Percentiles rank a stretch among this genome's conserved stretches.
phyloP scores from a whole-genome alignment of 768 basidiomycete genomes.

The Lentinula edodes region DNA sequence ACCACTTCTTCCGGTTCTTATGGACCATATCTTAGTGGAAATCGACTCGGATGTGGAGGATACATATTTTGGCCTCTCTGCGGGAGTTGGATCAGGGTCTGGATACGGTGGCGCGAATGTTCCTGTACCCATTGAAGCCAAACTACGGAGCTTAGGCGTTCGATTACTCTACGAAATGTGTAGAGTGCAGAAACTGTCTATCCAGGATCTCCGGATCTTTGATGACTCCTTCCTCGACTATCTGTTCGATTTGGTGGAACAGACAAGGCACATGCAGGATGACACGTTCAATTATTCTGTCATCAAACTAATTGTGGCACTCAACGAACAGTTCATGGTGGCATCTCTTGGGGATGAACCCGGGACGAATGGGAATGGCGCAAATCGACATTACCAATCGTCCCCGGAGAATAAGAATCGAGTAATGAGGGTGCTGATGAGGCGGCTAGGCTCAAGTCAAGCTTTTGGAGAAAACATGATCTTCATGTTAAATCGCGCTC shows the following conservation, averaged over 20 bases:
- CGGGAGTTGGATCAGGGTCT: conserved; percentile 3
- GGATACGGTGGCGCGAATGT: conserved; percentile 33
- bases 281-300: conserved; percentile 94
- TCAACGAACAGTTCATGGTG: conserved; percentile 99
- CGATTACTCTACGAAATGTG: conserved; percentile 89
- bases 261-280: conserved; percentile 81
- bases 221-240: conserved; percentile 81
- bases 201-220: conserved; percentile 79
- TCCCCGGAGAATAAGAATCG: conserved; percentile 57
- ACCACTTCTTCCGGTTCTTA: conserved; percentile 71
- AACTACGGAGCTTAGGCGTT: conserved; percentile 66
- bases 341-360: conserved; percentile 34
- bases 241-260: conserved; percentile 90
- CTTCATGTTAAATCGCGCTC: conserved; percentile 95
- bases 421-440: conserved; percentile 76
- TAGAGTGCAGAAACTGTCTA: conserved; percentile 77
- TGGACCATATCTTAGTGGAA: conserved; percentile 81
- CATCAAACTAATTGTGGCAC: conserved; percentile 88
- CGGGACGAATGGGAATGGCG: conserved; percentile 1
- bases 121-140: conserved; percentile 77
- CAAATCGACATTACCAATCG: conserved; percentile 1
- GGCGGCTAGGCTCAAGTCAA: conserved; percentile 80
- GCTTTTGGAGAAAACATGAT: conserved; percentile 99
- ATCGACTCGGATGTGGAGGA: conserved; percentile 74
- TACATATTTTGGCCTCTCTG: conserved; percentile 41